phyloP scores from a whole-genome alignment of 805 yeast species.

The Metschnikowia baotianmanensis region DNA sequence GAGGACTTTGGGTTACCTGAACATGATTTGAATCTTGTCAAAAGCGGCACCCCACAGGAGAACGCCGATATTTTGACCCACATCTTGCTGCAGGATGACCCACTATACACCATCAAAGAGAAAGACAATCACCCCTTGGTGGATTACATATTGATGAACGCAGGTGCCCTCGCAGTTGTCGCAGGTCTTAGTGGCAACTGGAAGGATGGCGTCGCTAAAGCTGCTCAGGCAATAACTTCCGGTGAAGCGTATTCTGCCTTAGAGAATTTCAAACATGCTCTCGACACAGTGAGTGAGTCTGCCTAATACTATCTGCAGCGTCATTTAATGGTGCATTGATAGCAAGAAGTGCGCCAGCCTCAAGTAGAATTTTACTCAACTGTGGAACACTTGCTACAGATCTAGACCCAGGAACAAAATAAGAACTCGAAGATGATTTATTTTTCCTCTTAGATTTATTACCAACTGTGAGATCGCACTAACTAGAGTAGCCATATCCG shows the following conservation, averaged over 20 bases:
- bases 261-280: conserved; percentile 42
- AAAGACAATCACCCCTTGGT: conserved; percentile 55
- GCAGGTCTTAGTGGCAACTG: conserved; percentile 67
- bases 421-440: too few species aligned
- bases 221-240: conserved; percentile 60
- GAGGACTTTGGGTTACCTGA: conserved; percentile 77
- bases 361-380: too few species aligned
- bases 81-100: conserved; percentile 44
- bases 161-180: conserved; percentile 83
- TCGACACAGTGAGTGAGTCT: not conserved
- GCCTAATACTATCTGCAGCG: not conserved
- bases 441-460: too few species aligned
- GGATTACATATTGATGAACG: conserved; percentile 87
- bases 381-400: too few species aligned
- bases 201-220: conserved; percentile 74
- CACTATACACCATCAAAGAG: conserved; percentile 44
- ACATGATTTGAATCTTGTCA: conserved; percentile 65
- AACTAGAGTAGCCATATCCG: not conserved
- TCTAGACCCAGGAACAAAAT: too few species aligned
- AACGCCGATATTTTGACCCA: conserved; percentile 63
- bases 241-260: conserved; percentile 69
- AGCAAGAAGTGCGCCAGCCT: too few species aligned
- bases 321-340: too few species aligned
- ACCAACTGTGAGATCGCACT: too few species aligned
- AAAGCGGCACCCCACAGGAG: conserved; percentile 82